These are phyloP conservation scores for Flaveria bidentis DNA, from an alignment of 129 eudicot genomes.

Conservation along the genomic window DNA sequence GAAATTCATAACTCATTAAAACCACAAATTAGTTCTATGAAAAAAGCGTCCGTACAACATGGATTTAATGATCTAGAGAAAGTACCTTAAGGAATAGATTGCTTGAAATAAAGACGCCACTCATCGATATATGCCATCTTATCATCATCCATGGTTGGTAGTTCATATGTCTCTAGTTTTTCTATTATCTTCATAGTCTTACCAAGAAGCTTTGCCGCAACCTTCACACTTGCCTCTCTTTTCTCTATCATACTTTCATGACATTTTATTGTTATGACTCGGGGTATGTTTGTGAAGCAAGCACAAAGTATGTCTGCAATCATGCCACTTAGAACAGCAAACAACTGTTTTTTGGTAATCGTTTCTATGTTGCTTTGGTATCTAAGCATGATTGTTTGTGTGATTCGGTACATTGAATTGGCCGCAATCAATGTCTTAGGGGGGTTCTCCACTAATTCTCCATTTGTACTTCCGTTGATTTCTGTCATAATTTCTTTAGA, in stretches of 20 bases:
- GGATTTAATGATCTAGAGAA: background rate
- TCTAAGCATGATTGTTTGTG: conserved; percentile 29
- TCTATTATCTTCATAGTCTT: conserved; percentile 24
- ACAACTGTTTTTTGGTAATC: background rate
- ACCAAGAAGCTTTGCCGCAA: conserved; percentile 38
- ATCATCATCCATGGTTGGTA: conserved; percentile 21
- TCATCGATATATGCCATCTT: conserved; percentile 26
- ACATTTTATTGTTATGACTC: conserved; percentile 24
- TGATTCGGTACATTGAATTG: conserved; percentile 46
- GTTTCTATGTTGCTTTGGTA: background rate
- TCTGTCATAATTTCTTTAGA: conserved; percentile 3
- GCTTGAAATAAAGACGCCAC: conserved; percentile 26
- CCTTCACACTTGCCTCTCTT: conserved; percentile 29
- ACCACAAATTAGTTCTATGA: background rate
- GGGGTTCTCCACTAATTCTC: conserved; percentile 10
- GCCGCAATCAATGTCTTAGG: conserved; percentile 31
- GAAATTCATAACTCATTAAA: background rate
- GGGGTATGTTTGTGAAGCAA: conserved; percentile 34
- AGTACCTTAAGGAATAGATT: conserved; percentile 9
- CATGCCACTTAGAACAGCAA: conserved; percentile 27
- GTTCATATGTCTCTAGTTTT: conserved; percentile 1
- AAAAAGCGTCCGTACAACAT: background rate
- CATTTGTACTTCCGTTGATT: background rate
- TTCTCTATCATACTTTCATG: conserved; percentile 30
- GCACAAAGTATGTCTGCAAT: conserved; percentile 28